A percentile compares a stretch with the other conserved stretches of the same genome.
phyloP scores from a whole-genome alignment of 2,329 filamentous ascomycete genomes.

The Cytospora leucostoma region DNA sequence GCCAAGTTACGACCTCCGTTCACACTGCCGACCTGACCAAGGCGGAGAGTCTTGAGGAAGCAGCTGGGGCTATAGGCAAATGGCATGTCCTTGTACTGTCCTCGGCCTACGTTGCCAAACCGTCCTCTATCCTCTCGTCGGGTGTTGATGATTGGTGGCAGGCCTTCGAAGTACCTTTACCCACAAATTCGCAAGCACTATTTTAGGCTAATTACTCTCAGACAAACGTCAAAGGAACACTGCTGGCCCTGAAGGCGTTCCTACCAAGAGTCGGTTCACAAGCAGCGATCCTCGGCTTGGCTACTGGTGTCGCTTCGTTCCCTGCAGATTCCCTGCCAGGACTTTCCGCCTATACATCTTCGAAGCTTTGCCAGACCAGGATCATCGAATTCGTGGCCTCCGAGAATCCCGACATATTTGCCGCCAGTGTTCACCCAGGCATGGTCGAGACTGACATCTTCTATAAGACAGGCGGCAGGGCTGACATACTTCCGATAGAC shows the following conservation, averaged over 20 bases:
- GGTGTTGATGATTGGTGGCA: constrained; percentile 24
- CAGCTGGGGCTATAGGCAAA: background rate
- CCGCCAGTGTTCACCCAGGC: constrained; percentile 27
- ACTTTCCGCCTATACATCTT: constrained; percentile 22
- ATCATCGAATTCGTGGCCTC: constrained; percentile 28
- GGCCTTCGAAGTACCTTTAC: constrained; percentile 21
- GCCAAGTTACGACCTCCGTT: background rate
- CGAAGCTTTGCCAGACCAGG: constrained; percentile 28
- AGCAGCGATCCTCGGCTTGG: constrained; percentile 13
- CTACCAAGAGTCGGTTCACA: constrained; percentile 8
- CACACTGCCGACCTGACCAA: background rate
- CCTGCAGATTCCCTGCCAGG: constrained; percentile 11
- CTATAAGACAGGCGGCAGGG: constrained; percentile 12
- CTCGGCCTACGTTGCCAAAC: background rate
- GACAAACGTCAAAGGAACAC: constrained; percentile 28
- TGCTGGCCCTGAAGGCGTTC: constrained; percentile 24
- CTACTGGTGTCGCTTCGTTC: background rate
- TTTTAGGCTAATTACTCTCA: constrained; percentile 4
- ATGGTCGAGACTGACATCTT: constrained; percentile 26
- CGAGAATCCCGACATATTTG: constrained; percentile 29
- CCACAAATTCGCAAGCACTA: background rate
- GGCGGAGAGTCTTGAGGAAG: background rate
- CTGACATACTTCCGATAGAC: constrained; percentile 12
- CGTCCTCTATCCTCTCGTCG: constrained; percentile 2
- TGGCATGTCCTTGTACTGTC: constrained; percentile 3